Evolutionary conservation across 257 asterid species (phyloP).

Genomic region (Prunella vulgaris): DNA sequence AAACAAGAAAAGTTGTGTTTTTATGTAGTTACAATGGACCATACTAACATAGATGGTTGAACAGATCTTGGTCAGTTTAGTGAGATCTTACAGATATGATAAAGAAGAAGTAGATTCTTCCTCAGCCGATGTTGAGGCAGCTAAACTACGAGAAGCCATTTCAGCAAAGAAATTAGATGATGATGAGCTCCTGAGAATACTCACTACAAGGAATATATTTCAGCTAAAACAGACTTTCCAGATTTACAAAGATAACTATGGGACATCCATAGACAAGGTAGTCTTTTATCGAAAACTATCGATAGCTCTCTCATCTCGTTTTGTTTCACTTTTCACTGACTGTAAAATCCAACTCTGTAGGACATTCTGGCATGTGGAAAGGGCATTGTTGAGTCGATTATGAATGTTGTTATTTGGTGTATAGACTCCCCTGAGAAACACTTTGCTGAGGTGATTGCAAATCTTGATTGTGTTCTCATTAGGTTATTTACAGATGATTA

Average conservation of each 20-base stretch:
- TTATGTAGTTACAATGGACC: background rate
- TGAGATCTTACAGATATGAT: slow-evolving; percentile 71
- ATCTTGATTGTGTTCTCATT: background rate
- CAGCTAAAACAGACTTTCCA: slow-evolving; percentile 70
- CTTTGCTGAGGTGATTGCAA: slow-evolving; percentile 67
- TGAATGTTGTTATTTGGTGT: slow-evolving; percentile 68
- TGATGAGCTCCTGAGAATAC: slow-evolving; percentile 45
- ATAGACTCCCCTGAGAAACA: slow-evolving; percentile 65
- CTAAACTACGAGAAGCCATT: slow-evolving; percentile 44
- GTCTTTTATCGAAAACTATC: background rate
- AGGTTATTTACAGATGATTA: background rate
- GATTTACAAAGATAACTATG: slow-evolving; percentile 47
- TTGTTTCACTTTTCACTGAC: background rate
- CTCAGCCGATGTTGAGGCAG: slow-evolving; percentile 57
- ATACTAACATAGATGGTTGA: background rate
- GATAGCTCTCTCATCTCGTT: background rate
- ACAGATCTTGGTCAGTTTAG: slow-evolving; percentile 62
- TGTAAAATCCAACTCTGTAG: slow-evolving; percentile 28
- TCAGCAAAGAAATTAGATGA: slow-evolving; percentile 37
- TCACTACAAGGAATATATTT: slow-evolving; percentile 54
- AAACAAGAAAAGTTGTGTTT: background rate
- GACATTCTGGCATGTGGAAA: slow-evolving; percentile 52
- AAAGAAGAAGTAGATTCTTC: slow-evolving; percentile 43
- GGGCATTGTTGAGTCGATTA: slow-evolving; percentile 40
- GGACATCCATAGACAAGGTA: slow-evolving; percentile 61